A percentile compares a stretch with the other conserved stretches of the same genome.
phyloP scores from a whole-genome alignment of 306 rosid species.

The Dryas alaskensis region DNA sequence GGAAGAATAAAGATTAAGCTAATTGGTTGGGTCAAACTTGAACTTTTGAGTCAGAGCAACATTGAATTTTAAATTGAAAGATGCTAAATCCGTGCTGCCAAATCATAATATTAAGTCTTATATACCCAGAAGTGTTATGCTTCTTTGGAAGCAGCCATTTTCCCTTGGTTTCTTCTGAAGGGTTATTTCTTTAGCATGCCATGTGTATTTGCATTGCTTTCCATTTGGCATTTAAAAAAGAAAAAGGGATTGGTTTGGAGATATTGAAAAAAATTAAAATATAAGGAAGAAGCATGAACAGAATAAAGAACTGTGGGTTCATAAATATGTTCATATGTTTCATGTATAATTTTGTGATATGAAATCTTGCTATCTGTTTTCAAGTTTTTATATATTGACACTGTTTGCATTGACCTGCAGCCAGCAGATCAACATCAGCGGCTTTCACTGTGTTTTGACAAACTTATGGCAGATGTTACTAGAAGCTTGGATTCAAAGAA shows the following conservation, averaged over 20 bases:
- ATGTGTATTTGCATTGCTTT: too few species aligned
- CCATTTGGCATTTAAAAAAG: too few species aligned
- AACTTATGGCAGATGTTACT: conserved; percentile 57
- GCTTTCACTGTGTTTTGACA: conserved; percentile 54
- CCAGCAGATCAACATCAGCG: conserved; percentile 55
- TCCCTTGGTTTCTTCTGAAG: too few species aligned
- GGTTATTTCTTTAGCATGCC: too few species aligned
- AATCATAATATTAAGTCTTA: not conserved
- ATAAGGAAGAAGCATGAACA: too few species aligned
- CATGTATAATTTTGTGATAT: too few species aligned
- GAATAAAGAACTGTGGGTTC: too few species aligned
- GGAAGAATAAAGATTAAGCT: not conserved
- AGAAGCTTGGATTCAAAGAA: conserved; percentile 63
- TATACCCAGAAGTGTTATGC: not conserved
- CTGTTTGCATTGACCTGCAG: conserved; percentile 34
- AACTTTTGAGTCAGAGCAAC: not conserved
- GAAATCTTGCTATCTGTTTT: too few species aligned
- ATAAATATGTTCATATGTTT: too few species aligned
- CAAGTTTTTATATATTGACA: not conserved
- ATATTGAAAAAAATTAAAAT: too few species aligned
- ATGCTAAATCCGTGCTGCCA: not conserved
- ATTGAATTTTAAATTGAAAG: not conserved
- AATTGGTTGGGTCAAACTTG: not conserved
- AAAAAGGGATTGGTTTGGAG: too few species aligned
- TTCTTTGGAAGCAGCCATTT: not conserved